Conservation (phyloP, 495 filamentous ascomycete species). For the Pyrenula massariospora region DNA sequence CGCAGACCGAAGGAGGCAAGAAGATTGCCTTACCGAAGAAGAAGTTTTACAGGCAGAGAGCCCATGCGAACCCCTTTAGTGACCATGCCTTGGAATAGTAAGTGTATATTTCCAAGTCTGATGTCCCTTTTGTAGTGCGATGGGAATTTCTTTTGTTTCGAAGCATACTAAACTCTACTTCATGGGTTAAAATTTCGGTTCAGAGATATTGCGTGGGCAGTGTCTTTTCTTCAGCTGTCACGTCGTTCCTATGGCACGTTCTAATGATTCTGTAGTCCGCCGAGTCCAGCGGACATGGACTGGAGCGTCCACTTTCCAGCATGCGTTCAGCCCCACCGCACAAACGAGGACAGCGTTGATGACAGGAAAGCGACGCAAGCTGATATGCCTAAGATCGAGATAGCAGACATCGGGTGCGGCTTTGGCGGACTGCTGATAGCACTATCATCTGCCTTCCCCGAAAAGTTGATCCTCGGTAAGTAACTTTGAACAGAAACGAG, state of each 20-base stretch:
- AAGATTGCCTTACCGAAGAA: conserved; percentile 62
- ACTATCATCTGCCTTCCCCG: conserved; percentile 66
- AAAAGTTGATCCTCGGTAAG: conserved; percentile 69
- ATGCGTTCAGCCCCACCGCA: conserved; percentile 30
- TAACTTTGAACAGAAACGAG: too few relatives aligned
- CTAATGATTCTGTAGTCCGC: conserved; percentile 43
- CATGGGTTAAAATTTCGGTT: too few relatives aligned
- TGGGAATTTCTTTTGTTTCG: too few relatives aligned
- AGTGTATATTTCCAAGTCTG: conserved; percentile 13
- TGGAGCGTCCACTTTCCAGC: conserved; percentile 81
- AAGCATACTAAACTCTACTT: too few relatives aligned
- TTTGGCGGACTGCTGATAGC: conserved; percentile 87
- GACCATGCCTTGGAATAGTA: conserved; percentile 86
- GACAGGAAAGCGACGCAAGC: conserved; percentile 10
- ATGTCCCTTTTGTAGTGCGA: too few relatives aligned
- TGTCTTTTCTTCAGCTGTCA: too few relatives aligned
- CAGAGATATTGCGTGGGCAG: too few relatives aligned
- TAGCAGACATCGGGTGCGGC: conserved; percentile 97
- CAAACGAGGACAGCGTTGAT: conserved; percentile 18
- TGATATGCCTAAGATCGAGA: conserved; percentile 57
- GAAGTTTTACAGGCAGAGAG: conserved; percentile 90
- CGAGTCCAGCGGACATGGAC: conserved; percentile 73
- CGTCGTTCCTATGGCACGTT: too few relatives aligned
- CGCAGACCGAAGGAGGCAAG: conserved; percentile 12
- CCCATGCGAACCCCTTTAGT: conserved; percentile 95